phyloP scores from a whole-genome alignment of 2,329 filamentous ascomycete species.

The Dactylellina leptospora region DNA sequence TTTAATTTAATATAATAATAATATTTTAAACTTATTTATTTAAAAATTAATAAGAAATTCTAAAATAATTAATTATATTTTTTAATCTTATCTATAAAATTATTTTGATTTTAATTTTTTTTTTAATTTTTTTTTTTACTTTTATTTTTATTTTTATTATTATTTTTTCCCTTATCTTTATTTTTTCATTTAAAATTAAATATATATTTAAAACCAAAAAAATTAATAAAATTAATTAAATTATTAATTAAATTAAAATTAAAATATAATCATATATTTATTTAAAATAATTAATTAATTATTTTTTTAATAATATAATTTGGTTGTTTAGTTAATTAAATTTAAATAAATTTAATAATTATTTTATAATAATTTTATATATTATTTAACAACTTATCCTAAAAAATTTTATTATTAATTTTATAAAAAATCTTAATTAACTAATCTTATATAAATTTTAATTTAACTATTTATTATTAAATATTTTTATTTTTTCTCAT shows the following conservation, averaged over 20 bases:
- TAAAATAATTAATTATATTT: background rate
- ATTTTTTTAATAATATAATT: background rate
- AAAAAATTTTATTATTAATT: background rate
- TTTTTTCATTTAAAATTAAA: background rate
- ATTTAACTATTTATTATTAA: background rate
- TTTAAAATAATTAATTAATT: background rate
- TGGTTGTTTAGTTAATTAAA: background rate
- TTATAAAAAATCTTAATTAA: background rate
- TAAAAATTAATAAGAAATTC: too few species aligned
- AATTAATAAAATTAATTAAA: background rate
- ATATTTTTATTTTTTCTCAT: background rate
- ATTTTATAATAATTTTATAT: background rate
- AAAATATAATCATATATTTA: background rate
- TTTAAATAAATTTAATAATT: background rate
- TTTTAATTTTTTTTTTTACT: background rate
- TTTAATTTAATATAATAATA: background rate
- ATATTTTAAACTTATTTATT: background rate
- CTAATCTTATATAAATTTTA: background rate
- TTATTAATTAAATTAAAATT: background rate
- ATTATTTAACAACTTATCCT: background rate
- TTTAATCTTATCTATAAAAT: background rate
- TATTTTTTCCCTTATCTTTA: too few species aligned
- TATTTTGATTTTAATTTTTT: background rate
- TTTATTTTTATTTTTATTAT: too few species aligned
- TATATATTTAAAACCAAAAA: background rate